Percentiles rank a stretch among this genome's conserved stretches.
phyloP scores from a whole-genome alignment of 306 rosid genomes.

The Fagus crenata region DNA sequence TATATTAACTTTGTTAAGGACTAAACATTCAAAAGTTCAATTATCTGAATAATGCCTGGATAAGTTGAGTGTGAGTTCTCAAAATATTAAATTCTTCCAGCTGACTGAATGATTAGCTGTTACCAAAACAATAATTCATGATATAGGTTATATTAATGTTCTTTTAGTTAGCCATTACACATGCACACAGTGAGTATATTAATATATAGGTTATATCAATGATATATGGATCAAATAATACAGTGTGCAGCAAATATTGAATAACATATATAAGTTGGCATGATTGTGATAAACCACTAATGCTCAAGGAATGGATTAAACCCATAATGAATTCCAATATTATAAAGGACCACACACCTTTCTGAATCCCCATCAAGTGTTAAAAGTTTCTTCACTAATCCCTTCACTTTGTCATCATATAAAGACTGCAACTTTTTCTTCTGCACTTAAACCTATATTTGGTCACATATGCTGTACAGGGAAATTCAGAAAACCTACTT shows the following conservation, averaged over 20 bases:
- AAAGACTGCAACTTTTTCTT: slow-evolving; percentile 67
- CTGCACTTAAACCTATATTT: slow-evolving; percentile 50
- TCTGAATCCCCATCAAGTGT: slow-evolving; percentile 58
- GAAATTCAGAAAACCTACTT: slow-evolving; percentile 20
- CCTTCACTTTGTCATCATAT: slow-evolving; percentile 72
- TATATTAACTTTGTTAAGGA: not conserved
- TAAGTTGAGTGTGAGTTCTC: not conserved
- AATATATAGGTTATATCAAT: not conserved
- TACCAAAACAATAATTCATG: too few species aligned
- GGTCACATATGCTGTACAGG: slow-evolving; percentile 26
- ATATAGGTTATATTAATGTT: too few species aligned
- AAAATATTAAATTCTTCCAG: not conserved
- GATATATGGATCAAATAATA: not conserved
- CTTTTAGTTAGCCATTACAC: not conserved
- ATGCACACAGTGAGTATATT: not conserved
- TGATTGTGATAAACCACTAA: not conserved
- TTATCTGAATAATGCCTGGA: too few species aligned
- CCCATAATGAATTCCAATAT: not conserved
- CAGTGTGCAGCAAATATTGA: not conserved
- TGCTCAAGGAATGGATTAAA: not conserved
- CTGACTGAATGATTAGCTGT: not conserved
- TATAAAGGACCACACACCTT: slow-evolving; percentile 49
- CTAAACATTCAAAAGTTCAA: not conserved
- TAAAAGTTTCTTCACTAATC: slow-evolving; percentile 67
- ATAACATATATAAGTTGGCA: not conserved